Base-by-base conservation (phyloP, 176 grass and related monocot species). In the Triticum timopheevii region DNA sequence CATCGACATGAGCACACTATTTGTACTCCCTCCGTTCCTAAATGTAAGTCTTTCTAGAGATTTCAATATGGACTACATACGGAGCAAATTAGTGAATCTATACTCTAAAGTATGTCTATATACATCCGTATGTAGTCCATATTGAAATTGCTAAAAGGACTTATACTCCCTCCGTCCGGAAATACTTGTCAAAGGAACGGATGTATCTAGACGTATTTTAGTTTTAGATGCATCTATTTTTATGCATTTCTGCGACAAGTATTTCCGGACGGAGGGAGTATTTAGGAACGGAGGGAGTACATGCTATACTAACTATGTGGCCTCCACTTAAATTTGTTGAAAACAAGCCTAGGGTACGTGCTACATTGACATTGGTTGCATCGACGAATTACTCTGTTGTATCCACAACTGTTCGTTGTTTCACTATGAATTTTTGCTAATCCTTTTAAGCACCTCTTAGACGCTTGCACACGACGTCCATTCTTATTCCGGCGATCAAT, bases 391-490 rank as follows among this genome's bases (percentile, higher is more conserved):
- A 22, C 69, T 4, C 44, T 74, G 10, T 50, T 6, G 40, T 22
- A 61, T 33, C 61, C 19, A 27, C 44, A 34, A 56, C 56, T 76
- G 74, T 74, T 83, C 24, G 12, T 56, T 35, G 6, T 40, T 63
- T 80, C 90, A 47, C 54, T 77, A 50, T 79, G 19, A 15, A 45
- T 58, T 50, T 13, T 81, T 79, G 44, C 66, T 39, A 9, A 81
- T 84, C 63, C 15, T 82, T 82, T 23, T 80, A 36, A 67, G 39
- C 38, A 63, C 79, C 27, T 89, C 80, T 70, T 80, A 95, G 95
- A 92, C 91, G 7, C 91, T 98, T 35, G 93, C 83, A 3, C 95
- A 98, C 72, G 95, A 95, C 61, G 79, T 25, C 3, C 87, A 87
- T 80, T 91, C 95, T 15, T 98, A 93, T 85, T 90, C 91, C 15